These are phyloP conservation scores for Sugiyamaella americana DNA, from an alignment of 805 yeast species.

Conservation along the genomic window DNA sequence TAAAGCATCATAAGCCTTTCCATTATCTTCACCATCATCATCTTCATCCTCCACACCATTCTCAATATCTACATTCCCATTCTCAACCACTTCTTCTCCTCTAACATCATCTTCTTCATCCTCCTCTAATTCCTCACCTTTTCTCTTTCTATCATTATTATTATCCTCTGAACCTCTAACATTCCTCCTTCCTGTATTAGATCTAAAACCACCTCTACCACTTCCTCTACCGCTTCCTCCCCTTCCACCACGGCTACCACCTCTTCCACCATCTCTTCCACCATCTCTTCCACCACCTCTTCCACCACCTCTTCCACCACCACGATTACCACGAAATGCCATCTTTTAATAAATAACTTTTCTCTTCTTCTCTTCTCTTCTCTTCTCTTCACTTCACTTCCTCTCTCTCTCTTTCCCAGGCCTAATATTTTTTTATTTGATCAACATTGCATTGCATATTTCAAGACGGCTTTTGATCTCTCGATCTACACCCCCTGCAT, in stretches of 20 bases:
- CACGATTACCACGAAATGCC: no score
- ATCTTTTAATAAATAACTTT: no score
- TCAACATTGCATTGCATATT: neutral
- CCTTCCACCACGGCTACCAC: no score
- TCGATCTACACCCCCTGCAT: neutral
- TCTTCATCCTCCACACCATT: conserved; percentile 19
- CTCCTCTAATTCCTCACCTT: neutral
- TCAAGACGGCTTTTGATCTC: neutral
- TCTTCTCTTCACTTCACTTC: no score
- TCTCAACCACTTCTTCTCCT: conserved; percentile 4
- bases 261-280: no score
- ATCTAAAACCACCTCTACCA: neutral
- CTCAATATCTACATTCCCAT: conserved; percentile 15
- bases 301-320: no score
- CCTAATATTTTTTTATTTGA: neutral
- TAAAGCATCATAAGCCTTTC: conserved; percentile 49
- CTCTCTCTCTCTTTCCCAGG: no score
- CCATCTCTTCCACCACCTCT: no score
- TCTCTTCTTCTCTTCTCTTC: no score
- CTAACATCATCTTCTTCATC: conserved; percentile 1
- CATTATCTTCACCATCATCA: conserved; percentile 29
- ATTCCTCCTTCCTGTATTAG: conserved; percentile 14
- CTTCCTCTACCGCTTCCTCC: no score
- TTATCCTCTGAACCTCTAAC: conserved; percentile 8
- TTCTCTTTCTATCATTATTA: conserved; percentile 1